phyloP scores from a whole-genome alignment of 805 yeast species.

The Metschnikowia lunata region DNA sequence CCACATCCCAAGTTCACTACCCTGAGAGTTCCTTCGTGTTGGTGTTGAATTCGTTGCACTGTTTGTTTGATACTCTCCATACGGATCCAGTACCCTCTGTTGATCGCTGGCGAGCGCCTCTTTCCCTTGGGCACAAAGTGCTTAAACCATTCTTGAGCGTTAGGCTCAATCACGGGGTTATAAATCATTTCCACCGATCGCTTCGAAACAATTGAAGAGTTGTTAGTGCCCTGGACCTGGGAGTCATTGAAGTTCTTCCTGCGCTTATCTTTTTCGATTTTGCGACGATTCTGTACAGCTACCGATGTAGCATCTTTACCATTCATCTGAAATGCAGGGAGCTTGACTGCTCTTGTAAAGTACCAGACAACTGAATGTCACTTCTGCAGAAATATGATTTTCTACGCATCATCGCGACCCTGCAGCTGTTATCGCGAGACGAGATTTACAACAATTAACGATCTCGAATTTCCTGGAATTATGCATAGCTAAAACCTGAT shows the following conservation, averaged over 20 bases:
- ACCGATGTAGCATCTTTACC: constrained; percentile 7
- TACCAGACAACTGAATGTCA: no score
- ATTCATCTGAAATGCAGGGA: neutral
- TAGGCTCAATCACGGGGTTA: constrained; percentile 28
- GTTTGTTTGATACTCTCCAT: constrained; percentile 62
- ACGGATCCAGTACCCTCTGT: constrained; percentile 79
- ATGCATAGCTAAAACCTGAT: no score
- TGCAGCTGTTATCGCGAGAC: constrained; percentile 4
- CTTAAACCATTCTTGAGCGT: constrained; percentile 50
- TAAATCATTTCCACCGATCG: constrained; percentile 72
- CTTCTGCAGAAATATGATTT: neutral
- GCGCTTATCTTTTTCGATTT: constrained; percentile 43
- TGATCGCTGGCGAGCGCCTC: constrained; percentile 74
- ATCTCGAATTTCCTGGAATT: no score
- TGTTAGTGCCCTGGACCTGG: constrained; percentile 80
- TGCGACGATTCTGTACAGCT: constrained; percentile 14
- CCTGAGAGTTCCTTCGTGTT: constrained; percentile 25
- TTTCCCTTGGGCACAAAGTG: constrained; percentile 62
- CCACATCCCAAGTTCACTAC: constrained; percentile 80
- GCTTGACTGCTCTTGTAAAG: no score
- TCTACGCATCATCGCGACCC: constrained; percentile 2
- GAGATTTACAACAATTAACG: neutral
- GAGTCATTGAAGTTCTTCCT: constrained; percentile 52
- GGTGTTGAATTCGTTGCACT: constrained; percentile 42
- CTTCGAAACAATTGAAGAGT: constrained; percentile 78